Conservation (phyloP, 495 filamentous ascomycete genomes). For the Friedmanniomyces endolithicus region DNA sequence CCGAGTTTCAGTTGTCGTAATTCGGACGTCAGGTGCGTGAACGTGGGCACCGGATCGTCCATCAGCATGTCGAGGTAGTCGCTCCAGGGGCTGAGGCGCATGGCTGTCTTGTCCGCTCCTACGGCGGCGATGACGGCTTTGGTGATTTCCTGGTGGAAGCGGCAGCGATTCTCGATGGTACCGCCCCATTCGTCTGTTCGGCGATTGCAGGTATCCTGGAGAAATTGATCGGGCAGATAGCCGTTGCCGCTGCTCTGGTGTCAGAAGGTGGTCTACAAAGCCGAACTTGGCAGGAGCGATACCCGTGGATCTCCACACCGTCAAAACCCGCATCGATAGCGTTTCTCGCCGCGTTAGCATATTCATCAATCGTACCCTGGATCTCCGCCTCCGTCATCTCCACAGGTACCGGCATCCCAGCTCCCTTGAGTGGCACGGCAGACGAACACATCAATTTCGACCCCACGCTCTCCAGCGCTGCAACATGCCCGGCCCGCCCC, state of each 20-base stretch:
- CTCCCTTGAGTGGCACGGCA: background rate
- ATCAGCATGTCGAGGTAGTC: constrained; percentile 44
- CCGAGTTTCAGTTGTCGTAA: constrained; percentile 42
- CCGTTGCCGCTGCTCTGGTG: constrained; percentile 22
- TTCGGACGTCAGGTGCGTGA: constrained; percentile 40
- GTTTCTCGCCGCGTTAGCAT: constrained; percentile 47
- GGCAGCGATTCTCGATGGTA: constrained; percentile 52
- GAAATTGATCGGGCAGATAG: constrained; percentile 63
- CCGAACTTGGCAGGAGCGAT: background rate
- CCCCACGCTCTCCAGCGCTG: constrained; percentile 34
- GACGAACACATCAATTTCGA: constrained; percentile 2
- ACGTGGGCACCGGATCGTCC: constrained; percentile 50
- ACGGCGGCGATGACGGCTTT: constrained; percentile 50
- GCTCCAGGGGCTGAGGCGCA: constrained; percentile 52
- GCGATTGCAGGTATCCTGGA: constrained; percentile 47
- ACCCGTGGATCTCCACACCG: constrained; percentile 55
- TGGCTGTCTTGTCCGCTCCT: constrained; percentile 47
- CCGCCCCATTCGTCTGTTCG: constrained; percentile 59
- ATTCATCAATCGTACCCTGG: constrained; percentile 39
- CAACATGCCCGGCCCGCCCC: constrained; percentile 42
- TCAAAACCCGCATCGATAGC: constrained; percentile 61
- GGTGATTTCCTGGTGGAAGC: constrained; percentile 49
- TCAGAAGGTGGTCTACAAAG: background rate
- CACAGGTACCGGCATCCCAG: constrained; percentile 32
- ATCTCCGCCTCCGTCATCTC: constrained; percentile 47